Conservation (phyloP, 2,329 filamentous ascomycete species). For the Alternaria conjuncta region DNA sequence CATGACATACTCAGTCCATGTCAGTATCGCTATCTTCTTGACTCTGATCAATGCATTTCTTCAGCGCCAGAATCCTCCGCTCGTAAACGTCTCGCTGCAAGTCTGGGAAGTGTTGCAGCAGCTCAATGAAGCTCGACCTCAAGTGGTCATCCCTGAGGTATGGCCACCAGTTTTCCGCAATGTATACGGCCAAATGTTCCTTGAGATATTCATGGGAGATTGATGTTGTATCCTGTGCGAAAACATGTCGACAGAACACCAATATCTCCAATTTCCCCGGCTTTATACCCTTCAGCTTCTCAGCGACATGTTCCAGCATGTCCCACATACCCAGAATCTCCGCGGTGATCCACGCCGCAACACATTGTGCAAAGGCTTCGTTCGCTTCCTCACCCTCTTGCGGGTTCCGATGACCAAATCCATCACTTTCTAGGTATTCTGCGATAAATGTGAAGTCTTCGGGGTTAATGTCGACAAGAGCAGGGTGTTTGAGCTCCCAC, state of each 20-base stretch:
- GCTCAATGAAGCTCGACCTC: constrained; percentile 9
- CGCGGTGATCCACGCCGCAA: constrained; percentile 29
- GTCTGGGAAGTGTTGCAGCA: constrained; percentile 20
- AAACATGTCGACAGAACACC: constrained; percentile 23
- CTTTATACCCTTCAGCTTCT: constrained; percentile 22
- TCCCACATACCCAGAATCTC: constrained; percentile 32
- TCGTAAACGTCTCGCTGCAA: constrained; percentile 21
- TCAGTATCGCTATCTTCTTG: neutral
- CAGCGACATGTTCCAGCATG: constrained; percentile 31
- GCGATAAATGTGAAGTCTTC: constrained; percentile 33
- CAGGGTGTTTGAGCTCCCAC: constrained; percentile 24
- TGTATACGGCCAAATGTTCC: constrained; percentile 15
- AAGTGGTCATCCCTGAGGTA: constrained; percentile 16
- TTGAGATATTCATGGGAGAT: constrained; percentile 13
- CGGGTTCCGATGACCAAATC: constrained; percentile 25
- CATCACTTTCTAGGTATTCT: constrained; percentile 31
- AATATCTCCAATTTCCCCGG: constrained; percentile 18
- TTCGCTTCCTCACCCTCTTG: constrained; percentile 18
- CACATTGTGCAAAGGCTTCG: constrained; percentile 24
- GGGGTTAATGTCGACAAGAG: constrained; percentile 19
- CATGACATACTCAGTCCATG: neutral
- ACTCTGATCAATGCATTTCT: neutral
- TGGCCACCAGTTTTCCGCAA: too few species aligned
- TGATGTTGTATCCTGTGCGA: neutral
- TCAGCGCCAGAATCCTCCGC: neutral